Conservation (phyloP, 495 filamentous ascomycete genomes). For the Polyplosphaeria fusca region DNA sequence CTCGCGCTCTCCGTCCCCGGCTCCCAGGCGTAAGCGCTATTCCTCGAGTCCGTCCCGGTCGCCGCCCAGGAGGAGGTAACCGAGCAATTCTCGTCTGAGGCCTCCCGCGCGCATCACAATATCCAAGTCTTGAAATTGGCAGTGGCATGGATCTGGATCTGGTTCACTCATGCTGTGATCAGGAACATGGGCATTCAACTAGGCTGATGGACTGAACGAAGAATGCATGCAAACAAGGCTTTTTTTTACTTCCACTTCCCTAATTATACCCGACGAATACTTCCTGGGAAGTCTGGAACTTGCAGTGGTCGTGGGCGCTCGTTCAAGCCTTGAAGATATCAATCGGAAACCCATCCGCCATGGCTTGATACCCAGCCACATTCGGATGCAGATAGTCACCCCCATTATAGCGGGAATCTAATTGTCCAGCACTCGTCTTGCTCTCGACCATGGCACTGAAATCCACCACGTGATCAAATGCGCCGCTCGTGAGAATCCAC, state of each 20-base stretch:
- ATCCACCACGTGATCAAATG: constrained; percentile 61
- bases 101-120: too few species aligned
- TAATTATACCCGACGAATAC: background rate
- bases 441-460: constrained; percentile 59
- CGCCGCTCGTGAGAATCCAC: constrained; percentile 55
- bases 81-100: too few species aligned
- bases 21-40: background rate
- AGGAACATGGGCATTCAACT: too few species aligned
- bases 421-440: constrained; percentile 41
- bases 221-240: too few species aligned
- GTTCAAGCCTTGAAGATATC: constrained; percentile 53
- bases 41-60: background rate
- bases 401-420: constrained; percentile 57
- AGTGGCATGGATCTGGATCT: too few species aligned
- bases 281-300: background rate
- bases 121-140: too few species aligned
- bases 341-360: constrained; percentile 60
- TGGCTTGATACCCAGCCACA: constrained; percentile 56
- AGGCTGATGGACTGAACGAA: too few species aligned
- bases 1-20: constrained; percentile 27
- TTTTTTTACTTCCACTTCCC: too few species aligned
- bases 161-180: too few species aligned
- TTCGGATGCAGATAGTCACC: constrained; percentile 73
- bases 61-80: background rate
- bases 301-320: too few species aligned